phyloP scores from a whole-genome alignment of 2,329 filamentous ascomycete species.

The Lojkania enalia region DNA sequence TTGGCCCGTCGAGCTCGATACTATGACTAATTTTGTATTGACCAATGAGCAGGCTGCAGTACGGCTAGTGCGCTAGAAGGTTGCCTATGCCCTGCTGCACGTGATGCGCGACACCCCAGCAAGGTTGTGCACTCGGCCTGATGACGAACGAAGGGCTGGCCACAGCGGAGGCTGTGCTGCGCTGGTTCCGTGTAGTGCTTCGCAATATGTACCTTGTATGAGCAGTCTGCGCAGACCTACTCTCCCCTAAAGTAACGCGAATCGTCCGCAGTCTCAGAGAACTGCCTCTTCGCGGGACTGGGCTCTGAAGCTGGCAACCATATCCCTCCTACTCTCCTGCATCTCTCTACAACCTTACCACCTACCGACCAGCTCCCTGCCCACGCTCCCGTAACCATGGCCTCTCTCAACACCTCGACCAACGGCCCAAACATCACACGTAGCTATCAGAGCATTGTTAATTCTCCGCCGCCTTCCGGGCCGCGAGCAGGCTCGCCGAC shows the following conservation, averaged over 20 bases:
- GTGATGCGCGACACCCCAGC: no score
- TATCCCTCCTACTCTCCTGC: neutral
- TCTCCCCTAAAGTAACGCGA: neutral
- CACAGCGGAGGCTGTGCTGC: neutral
- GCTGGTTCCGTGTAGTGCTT: neutral
- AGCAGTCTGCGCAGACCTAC: neutral
- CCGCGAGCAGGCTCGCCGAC: conserved; percentile 71
- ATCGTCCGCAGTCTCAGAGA: neutral
- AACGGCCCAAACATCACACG: conserved; percentile 58
- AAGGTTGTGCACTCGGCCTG: neutral
- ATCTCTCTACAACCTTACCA: conserved; percentile 9
- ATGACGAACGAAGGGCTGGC: conserved; percentile 1
- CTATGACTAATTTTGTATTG: no score
- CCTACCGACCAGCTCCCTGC: conserved; percentile 7
- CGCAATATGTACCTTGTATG: neutral
- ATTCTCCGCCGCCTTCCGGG: conserved; percentile 60
- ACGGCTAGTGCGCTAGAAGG: no score
- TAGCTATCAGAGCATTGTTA: conserved; percentile 68
- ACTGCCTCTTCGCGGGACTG: neutral
- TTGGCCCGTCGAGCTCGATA: no score
- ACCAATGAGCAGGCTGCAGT: no score
- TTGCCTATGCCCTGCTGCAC: no score
- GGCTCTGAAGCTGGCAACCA: neutral
- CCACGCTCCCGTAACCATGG: conserved; percentile 66
- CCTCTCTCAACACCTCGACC: conserved; percentile 59